Evolutionary conservation across 306 rosid species (phyloP).

Genomic region (Prinsepia uniflora): DNA sequence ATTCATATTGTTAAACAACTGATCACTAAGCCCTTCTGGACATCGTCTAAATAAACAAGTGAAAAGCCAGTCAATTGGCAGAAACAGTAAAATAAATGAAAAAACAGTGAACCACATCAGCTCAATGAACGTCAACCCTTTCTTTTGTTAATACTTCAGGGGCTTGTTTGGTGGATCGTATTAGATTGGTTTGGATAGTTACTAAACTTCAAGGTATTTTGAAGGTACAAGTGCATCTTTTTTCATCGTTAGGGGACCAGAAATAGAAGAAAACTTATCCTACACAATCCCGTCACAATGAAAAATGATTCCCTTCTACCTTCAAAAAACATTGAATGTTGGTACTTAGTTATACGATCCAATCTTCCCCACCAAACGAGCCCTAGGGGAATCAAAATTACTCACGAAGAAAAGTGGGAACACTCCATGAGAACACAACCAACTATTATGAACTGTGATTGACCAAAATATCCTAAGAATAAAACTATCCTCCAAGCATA

Average conservation of each 20-base stretch:
- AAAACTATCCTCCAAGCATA: background rate
- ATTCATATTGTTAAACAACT: background rate
- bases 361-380: no score
- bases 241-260: no score
- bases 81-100: background rate
- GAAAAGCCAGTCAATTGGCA: background rate
- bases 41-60: background rate
- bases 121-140: background rate
- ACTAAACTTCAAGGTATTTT: no score
- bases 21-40: background rate
- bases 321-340: no score
- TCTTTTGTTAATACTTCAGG: background rate
- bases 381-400: background rate
- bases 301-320: no score
- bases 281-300: no score
- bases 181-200: no score
- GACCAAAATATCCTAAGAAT: constrained; percentile 2
- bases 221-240: no score
- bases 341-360: no score
- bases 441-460: background rate
- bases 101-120: background rate
- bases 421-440: background rate
- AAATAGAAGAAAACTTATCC: no score
- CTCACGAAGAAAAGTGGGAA: background rate
- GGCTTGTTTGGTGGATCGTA: no score